Base-by-base conservation (phyloP, 306 rosid species). In the Vigna hirtella region DNA sequence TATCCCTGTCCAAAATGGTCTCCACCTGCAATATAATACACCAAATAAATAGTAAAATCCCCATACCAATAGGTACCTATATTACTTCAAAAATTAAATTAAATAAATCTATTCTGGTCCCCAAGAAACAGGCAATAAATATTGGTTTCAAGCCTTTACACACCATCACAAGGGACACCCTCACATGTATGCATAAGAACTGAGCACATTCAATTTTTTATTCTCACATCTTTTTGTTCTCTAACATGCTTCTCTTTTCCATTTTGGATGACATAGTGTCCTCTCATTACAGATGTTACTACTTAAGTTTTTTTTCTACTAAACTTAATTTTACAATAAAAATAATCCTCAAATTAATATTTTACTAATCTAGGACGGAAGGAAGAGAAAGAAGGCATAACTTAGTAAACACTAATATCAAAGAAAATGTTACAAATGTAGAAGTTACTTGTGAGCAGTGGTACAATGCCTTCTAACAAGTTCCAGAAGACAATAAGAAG, bases 1-100 rank as follows among this genome's bases (percentile, higher is more conserved):
- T 89, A 3, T 93, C 99, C 89, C 80, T 93, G 75, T 96, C 99
- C 93, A 96, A 87, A 79, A 96, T 89, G 34, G 98, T 91, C 94
- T 96, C 99, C 90, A 96, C 96, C 99, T 96, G 88, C 78, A 89
- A 74, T 38, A 10, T 50, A 66, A 79, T 61, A 92, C 30, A 55
- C 66, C 51, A 69, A 38, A 78, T 16, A 73, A 17, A 10, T 51
- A 83, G 59, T 22, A 28, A 62, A 69, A 73, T 22, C 59, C 43
- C 53, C 26, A 49, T 26, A 28, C 43, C 42, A 49, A 48, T 38
- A 36, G 51, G 49, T 5, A 72, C 20, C 56, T 65, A 59, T 50
- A 72, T 62, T 24, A 73, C 17, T 20, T 34, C 50, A 53, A 43
- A 47, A 53, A 9, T 49, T 79, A 34, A 68, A 83, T 67, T 43